Conservation (phyloP, 495 filamentous ascomycete genomes). For the Trichoderma asperelloides region DNA sequence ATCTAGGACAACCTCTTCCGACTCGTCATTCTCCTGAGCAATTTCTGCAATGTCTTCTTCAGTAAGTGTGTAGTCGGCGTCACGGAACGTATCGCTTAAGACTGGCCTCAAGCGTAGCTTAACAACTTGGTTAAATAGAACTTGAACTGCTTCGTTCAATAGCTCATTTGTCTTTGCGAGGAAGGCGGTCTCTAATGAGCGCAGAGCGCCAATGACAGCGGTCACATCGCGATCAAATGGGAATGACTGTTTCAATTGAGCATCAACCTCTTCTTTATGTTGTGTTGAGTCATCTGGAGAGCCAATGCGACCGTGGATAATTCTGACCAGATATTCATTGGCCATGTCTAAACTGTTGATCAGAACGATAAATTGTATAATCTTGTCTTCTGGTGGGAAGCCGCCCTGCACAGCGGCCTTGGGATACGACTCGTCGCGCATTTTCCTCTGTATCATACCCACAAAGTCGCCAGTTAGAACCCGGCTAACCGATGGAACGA, state of each 20-base stretch:
- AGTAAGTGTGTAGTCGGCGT: conserved; percentile 66
- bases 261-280: not conserved
- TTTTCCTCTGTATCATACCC: conserved; percentile 93
- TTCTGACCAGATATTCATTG: conserved; percentile 80
- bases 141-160: conserved; percentile 69
- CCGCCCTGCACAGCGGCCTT: conserved; percentile 63
- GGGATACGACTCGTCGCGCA: conserved; percentile 91
- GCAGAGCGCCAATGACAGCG: conserved; percentile 57
- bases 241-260: conserved; percentile 53
- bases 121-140: conserved; percentile 79
- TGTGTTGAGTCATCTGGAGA: conserved; percentile 6
- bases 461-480: conserved; percentile 91
- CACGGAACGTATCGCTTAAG: conserved; percentile 79
- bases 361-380: conserved; percentile 78
- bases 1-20: conserved; percentile 42
- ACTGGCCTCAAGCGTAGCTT: conserved; percentile 80
- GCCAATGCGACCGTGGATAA: conserved; percentile 58
- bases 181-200: conserved; percentile 61
- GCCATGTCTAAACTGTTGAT: conserved; percentile 92
- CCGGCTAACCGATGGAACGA: conserved; percentile 70
- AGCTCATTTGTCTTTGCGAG: conserved; percentile 69
- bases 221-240: conserved; percentile 66
- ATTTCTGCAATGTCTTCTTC: conserved; percentile 44
- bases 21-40: conserved; percentile 39
- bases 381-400: conserved; percentile 72